Conservation (phyloP, 2,329 filamentous ascomycete genomes). For the Aspergillus sp. region DNA sequence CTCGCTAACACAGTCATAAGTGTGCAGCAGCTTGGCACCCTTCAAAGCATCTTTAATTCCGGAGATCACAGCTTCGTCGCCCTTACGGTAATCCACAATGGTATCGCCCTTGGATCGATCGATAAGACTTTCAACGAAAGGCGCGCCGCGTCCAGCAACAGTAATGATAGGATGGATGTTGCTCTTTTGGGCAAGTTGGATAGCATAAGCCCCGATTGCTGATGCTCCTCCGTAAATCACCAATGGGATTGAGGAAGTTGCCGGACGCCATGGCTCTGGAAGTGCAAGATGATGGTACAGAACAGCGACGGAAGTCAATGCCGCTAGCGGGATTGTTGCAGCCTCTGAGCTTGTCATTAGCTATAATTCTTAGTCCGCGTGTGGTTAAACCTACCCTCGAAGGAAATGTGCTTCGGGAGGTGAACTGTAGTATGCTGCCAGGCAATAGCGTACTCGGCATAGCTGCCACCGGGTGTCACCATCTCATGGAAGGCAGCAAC, state of each 20-base stretch:
- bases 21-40: neutral
- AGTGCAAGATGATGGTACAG: constrained; percentile 50
- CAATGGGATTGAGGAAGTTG: constrained; percentile 36
- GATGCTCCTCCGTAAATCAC: constrained; percentile 53
- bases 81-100: constrained; percentile 61
- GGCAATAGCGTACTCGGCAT: constrained; percentile 58
- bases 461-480: constrained; percentile 50
- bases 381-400: constrained; percentile 46
- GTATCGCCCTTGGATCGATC: constrained; percentile 56
- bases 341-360: constrained; percentile 41
- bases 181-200: constrained; percentile 55
- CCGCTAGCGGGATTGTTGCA: constrained; percentile 57
- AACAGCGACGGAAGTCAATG: constrained; percentile 54
- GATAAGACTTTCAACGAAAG: constrained; percentile 55
- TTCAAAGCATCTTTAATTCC: constrained; percentile 38
- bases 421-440: constrained; percentile 56
- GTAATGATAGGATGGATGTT: constrained; percentile 64
- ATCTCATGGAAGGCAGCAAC: constrained; percentile 54
- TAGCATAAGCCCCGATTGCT: constrained; percentile 58
- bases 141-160: constrained; percentile 54
- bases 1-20: constrained; percentile 12
- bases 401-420: constrained; percentile 49
- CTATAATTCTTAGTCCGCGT: neutral
- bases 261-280: constrained; percentile 50
- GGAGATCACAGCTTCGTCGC: constrained; percentile 54